Evolutionary conservation across 1,284 basidiomycete genomes (phyloP), one percentile per base, ranked within the genome.

Genomic region (Ustilago crameri): DNA sequence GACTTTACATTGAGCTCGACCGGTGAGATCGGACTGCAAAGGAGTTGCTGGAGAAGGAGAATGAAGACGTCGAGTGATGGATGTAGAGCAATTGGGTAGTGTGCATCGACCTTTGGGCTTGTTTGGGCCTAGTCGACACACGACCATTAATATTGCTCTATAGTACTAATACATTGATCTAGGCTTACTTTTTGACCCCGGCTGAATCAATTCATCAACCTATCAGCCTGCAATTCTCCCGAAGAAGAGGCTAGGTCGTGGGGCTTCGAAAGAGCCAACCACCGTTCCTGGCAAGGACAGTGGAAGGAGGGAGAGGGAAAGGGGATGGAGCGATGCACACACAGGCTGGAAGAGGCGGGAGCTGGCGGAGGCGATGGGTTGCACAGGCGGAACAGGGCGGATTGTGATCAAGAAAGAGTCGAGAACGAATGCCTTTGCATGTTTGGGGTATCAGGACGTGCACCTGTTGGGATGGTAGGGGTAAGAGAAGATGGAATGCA

Each of bases 111-210:
- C 58, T 61, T 45, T 61, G 68, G 68, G 38, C 18, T 30, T 18
- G 37, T 32, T 37, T 20, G 41, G n/a, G n/a, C 58, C 46, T 34
- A 71, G 68, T 51, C 35, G 54, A 62, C 51, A 71, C 68, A 71
- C 68, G 68, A 71, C 68, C 68, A 51, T 71, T 38, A 60, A 58
- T 71, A 71, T 71, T 71, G 68, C 62, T 50, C 23, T 47, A 4
- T 32, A 10, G 22, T 34, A 12, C 30, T 30, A 30, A 30, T 35
- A 35, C 18, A 38, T 70, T 27, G n/a, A 46, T 71, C 50, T 71
- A 65, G 68, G 68, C 68, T 71, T 57, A 65, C 68, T 71, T 71
- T 71, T 71, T 71, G 68, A 71, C 68, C 68, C 68, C 68, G 52
- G 12, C 34, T 49, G 32, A 37, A 49, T 64, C 49, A 56, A 64